A percentile compares a stretch with the other conserved stretches of the same genome.
Conservation (phyloP, 1,284 basidiomycete genomes). For the Termitomyces sp. region DNA sequence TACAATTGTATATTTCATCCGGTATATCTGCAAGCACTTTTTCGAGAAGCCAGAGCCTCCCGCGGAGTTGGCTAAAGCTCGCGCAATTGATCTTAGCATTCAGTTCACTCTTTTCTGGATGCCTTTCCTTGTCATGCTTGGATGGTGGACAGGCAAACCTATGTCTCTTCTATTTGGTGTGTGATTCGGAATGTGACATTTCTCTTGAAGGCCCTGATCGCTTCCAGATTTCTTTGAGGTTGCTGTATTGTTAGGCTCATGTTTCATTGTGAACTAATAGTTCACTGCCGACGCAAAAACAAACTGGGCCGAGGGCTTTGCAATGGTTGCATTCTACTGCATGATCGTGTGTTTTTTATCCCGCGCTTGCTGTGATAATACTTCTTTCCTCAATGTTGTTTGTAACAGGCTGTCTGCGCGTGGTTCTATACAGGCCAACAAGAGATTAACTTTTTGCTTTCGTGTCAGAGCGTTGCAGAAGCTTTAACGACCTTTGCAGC, state of each 20-base stretch:
- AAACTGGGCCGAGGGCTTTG: constrained; percentile 62
- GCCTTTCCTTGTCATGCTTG: constrained; percentile 53
- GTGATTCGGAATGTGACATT: background rate
- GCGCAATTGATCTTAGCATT: constrained; percentile 62
- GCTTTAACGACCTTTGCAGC: constrained; percentile 7
- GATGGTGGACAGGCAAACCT: constrained; percentile 53
- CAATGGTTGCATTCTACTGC: constrained; percentile 56
- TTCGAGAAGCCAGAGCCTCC: constrained; percentile 36
- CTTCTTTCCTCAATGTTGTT: background rate
- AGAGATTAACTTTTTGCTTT: constrained; percentile 31
- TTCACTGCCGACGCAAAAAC: constrained; percentile 66
- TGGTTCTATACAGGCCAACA: constrained; percentile 52
- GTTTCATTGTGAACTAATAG: constrained; percentile 73
- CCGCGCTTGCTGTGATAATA: background rate
- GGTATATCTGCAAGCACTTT: constrained; percentile 29
- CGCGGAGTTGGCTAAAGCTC: constrained; percentile 47
- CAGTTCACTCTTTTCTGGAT: constrained; percentile 68
- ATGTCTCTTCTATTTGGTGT: constrained; percentile 52
- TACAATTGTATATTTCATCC: constrained; percentile 47
- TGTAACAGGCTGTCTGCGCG: constrained; percentile 36
- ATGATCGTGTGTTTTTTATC: constrained; percentile 32
- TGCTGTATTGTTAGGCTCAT: constrained; percentile 50
- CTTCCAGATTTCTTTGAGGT: constrained; percentile 50
- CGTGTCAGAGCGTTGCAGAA: constrained; percentile 13
- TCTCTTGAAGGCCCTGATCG: background rate